These are phyloP conservation scores for Apiospora saccharicola DNA, from an alignment of 2,329 filamentous ascomycete genomes.

Conservation along the genomic window DNA sequence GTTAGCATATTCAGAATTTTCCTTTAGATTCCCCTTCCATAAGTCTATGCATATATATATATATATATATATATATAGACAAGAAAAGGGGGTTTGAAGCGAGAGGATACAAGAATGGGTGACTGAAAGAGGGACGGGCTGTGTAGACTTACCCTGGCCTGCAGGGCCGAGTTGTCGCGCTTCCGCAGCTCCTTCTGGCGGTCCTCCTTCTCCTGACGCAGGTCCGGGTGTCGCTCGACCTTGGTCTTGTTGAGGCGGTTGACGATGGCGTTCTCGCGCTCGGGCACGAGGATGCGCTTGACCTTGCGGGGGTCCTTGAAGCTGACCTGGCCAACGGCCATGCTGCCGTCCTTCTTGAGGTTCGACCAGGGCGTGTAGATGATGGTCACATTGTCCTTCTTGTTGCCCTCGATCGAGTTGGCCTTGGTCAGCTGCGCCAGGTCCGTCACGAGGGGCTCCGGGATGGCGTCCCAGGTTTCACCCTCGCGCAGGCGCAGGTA, in stretches of 20 bases:
- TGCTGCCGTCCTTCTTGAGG: slow-evolving; percentile 91
- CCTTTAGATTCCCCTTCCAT: neutral
- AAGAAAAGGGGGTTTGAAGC: neutral
- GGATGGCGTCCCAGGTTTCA: slow-evolving; percentile 84
- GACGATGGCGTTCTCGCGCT: slow-evolving; percentile 87
- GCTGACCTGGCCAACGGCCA: slow-evolving; percentile 93
- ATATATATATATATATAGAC: neutral
- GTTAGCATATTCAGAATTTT: neutral
- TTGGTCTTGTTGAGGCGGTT: slow-evolving; percentile 99
- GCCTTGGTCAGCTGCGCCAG: slow-evolving; percentile 98
- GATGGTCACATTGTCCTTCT: slow-evolving; percentile 95
- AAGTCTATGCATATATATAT: no score
- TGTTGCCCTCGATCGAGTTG: slow-evolving; percentile 99
- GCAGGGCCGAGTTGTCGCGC: slow-evolving; percentile 69
- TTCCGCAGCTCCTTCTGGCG: slow-evolving; percentile 74
- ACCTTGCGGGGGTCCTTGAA: slow-evolving; percentile 92
- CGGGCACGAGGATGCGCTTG: slow-evolving; percentile 79
- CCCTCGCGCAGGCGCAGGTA: slow-evolving; percentile 85
- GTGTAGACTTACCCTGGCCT: slow-evolving; percentile 62
- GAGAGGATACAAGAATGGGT: neutral
- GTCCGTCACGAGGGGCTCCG: slow-evolving; percentile 77
- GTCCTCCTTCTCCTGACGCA: slow-evolving; percentile 83
- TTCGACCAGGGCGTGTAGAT: slow-evolving; percentile 99
- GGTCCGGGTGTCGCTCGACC: slow-evolving; percentile 84
- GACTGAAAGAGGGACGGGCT: slow-evolving; percentile 22